Percentiles rank a stretch among this genome's conserved stretches.
These are phyloP conservation scores for Mycotypha africana DNA, from an alignment of 371 early-diverging fungal genomes.

Conservation along the genomic window DNA sequence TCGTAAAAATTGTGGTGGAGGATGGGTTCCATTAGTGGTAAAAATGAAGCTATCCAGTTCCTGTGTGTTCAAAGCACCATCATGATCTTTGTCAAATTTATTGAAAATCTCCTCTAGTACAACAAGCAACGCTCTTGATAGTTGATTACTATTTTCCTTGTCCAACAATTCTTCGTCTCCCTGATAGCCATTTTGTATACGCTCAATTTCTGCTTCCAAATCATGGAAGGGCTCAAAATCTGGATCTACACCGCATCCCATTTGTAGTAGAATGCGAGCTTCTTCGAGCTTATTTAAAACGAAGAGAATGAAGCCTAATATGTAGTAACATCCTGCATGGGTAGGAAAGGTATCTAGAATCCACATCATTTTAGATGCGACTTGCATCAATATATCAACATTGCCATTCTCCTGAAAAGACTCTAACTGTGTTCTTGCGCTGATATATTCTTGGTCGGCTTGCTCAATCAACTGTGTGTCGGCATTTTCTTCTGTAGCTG, in stretches of 20 bases:
- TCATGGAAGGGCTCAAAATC: constrained; percentile 38
- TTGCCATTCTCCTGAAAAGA: constrained; percentile 38
- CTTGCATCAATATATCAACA: constrained; percentile 29
- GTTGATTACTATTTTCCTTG: constrained; percentile 28
- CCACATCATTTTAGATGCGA: constrained; percentile 43
- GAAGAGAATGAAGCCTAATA: constrained; percentile 44
- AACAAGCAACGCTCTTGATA: constrained; percentile 29
- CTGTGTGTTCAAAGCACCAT: constrained; percentile 31
- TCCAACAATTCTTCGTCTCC: constrained; percentile 29
- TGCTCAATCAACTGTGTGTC: constrained; percentile 31
- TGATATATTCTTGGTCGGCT: constrained; percentile 37
- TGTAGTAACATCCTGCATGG: constrained; percentile 53
- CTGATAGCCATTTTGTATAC: constrained; percentile 36
- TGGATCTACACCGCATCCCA: constrained; percentile 46
- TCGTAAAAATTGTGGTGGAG: constrained; percentile 43
- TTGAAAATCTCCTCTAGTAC: constrained; percentile 40
- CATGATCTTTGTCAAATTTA: constrained; percentile 41
- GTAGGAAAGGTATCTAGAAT: constrained; percentile 46
- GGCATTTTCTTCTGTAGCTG: too few relatives aligned
- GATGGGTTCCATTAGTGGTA: constrained; percentile 46
- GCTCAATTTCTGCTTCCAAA: constrained; percentile 41
- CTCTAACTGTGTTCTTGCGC: constrained; percentile 32
- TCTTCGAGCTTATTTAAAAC: constrained; percentile 47
- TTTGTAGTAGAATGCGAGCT: constrained; percentile 37
- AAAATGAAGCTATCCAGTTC: constrained; percentile 44